Base-by-base conservation (phyloP, 1,284 basidiomycete species). In the Leccinum pseudoinsigne region DNA sequence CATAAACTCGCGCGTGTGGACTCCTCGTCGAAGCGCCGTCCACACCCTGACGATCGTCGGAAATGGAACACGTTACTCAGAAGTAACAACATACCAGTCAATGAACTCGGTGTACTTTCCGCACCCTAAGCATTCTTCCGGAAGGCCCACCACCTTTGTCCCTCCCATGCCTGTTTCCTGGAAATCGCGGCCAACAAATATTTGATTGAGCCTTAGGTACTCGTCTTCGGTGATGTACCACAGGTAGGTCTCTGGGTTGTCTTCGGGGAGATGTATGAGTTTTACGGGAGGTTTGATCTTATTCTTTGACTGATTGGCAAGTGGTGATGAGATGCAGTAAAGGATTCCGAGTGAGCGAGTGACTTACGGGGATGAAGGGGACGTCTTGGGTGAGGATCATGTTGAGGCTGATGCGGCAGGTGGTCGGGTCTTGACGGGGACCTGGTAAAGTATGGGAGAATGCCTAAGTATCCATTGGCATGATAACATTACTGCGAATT, bases 161-260 rank as follows among this genome's bases (percentile, higher is more conserved):
- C 65, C 67, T 2, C 67, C 67, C 18, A 68, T 2, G 4, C 65
- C 68, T 2, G 66, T 65, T 4, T 69, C 67, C 36, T 68, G 67
- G 55, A 68, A 68, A 11, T 68, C 68, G 5, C n/a, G 67, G 14
- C 66, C 67, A 7, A 8, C 59, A 6, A 68, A 68, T 16, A 68
- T 54, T 34, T 68, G 42, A 23, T 62, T 68, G 55, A 68, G 67
- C 21, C 67, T 53, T 5, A 67, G 55, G 45, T 69, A 68, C 42
- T 68, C 67, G 51, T 68, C 66, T 26, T 68, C 66, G 34, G 68
- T 68, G 57, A 68, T 68, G 34, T 68, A 68, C 67, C 67, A 68
- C 7, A 68, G 59, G 11, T 69, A 58, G 1, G 31, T 18, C 1
- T 60, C 28, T 9, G 7, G 23, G 9, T n/a, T 51, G 0, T 5